Percentiles rank a stretch among this genome's conserved stretches.
phyloP scores from a whole-genome alignment of 257 asterid species.

The Solanum bukasovii region DNA sequence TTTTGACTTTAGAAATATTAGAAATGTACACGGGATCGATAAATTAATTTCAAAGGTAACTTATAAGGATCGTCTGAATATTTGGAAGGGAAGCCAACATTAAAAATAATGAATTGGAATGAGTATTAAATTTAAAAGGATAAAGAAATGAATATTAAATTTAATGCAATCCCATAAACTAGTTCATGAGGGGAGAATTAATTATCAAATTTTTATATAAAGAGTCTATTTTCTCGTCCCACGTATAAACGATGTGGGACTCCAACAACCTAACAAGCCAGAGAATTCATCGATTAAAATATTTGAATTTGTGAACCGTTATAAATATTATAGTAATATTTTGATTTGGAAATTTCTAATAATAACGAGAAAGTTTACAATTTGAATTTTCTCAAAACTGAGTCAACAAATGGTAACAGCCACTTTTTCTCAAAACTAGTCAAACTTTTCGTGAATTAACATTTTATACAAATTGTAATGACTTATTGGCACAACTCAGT shows the following conservation, averaged over 20 bases:
- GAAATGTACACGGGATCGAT: background rate
- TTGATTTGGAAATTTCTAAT: background rate
- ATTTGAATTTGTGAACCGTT: background rate
- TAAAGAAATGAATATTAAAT: background rate
- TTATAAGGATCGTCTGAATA: background rate
- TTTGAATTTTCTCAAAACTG: background rate
- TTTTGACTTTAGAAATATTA: background rate
- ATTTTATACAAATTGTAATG: background rate
- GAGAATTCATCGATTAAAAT: background rate
- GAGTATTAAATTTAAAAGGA: background rate
- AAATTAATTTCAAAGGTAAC: no score
- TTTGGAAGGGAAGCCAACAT: background rate
- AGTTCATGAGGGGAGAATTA: background rate
- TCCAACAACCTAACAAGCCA: background rate
- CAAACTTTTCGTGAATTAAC: background rate
- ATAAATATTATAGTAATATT: background rate
- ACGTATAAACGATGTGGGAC: background rate
- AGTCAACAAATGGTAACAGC: background rate
- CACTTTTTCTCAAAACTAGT: background rate
- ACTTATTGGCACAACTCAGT: background rate
- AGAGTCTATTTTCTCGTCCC: fast-evolving
- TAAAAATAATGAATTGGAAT: background rate
- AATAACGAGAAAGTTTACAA: background rate
- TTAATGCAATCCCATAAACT: background rate
- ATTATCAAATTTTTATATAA: no score